Conservation (phyloP, 2,329 filamentous ascomycete species). For the Pestalotiopsis sp. region DNA sequence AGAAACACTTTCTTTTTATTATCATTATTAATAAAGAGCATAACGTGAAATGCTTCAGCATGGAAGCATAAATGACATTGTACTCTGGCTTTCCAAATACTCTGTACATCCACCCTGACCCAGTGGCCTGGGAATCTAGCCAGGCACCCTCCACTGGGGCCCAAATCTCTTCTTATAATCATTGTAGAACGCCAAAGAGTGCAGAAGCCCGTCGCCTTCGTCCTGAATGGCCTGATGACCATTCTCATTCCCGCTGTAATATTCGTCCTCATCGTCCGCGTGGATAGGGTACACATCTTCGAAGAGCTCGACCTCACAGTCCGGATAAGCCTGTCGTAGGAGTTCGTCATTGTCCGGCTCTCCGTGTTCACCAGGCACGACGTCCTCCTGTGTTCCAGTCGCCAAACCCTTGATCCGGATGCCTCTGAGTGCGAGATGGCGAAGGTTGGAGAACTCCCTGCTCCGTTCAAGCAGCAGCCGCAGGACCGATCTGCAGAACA, state of each 20-base stretch:
- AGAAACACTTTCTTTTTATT: no score
- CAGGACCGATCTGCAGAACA: slow-evolving; percentile 13
- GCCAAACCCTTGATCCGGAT: slow-evolving; percentile 8
- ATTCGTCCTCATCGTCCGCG: neutral
- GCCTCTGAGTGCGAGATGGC: slow-evolving; percentile 10
- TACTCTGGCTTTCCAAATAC: no score
- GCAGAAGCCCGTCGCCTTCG: slow-evolving; percentile 14
- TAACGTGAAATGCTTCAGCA: no score
- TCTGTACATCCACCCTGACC: no score
- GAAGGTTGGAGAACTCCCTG: slow-evolving; percentile 1
- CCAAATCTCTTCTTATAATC: slow-evolving; percentile 13
- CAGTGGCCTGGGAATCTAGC: no score
- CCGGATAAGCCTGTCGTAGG: neutral
- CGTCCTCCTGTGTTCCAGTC: neutral
- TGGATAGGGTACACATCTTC: slow-evolving; percentile 6
- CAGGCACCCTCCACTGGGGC: slow-evolving; percentile 11
- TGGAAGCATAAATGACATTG: no score
- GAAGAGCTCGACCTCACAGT: slow-evolving; percentile 9
- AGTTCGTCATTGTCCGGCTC: slow-evolving; percentile 1
- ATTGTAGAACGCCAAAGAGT: neutral
- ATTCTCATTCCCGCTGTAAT: neutral
- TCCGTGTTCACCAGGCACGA: neutral
- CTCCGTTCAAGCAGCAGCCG: slow-evolving; percentile 6
- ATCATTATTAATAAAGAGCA: no score
- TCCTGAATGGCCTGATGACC: slow-evolving; percentile 6